Evolutionary conservation across 352 stramenopile species (phyloP), one percentile per base, ranked within the genome.

Genomic region (Phytophthora multivora): DNA sequence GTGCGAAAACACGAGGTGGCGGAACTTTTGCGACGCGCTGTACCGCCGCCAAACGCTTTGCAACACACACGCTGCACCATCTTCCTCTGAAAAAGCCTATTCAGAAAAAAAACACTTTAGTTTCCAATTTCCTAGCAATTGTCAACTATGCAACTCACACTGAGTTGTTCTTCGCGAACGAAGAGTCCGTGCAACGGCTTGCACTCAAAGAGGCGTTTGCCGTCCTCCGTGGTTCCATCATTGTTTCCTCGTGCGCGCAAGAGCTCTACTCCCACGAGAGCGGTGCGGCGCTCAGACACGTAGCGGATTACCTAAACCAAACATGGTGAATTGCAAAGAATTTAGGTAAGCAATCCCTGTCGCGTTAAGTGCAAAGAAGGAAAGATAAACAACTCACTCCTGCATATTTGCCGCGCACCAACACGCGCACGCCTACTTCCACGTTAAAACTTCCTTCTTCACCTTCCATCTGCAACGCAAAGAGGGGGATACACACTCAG

Each of bases 241-340:
- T 63, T 83, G 58, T 96, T 81, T 15, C 92, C 92, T 10, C 72
- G 63, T 19, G 88, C 75, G 13, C 85, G 86, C 28, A 90, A 78
- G 28, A 98, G 79, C 59, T 98, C 89, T 9, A 98, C 77, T 36
- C 92, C 92, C 30, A 97, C 77, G 21, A 80, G 73, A 25, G 72
- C 71, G 1, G 70, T 83, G 16, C 59, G 80, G 10, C 73, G 68
- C 23, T 80, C 66, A 1, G 84, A 73, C 16, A 91, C 79, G 55
- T 92, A 86, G 16, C 77, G 81, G 43, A 95, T 76, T 30, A 78
- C 67, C 86, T 95, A 63, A 66, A 35, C 15, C 31, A 62, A 33
- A 33, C 10, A 13, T 33, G 21, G 4, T 28, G 49, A 38, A 18
- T 35, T 16, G 21, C 30, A 64, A 51, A 63, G 62, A 35, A 54